These are phyloP conservation scores for Lojkania enalia DNA, from an alignment of 2,329 filamentous ascomycete genomes.

Conservation along the genomic window DNA sequence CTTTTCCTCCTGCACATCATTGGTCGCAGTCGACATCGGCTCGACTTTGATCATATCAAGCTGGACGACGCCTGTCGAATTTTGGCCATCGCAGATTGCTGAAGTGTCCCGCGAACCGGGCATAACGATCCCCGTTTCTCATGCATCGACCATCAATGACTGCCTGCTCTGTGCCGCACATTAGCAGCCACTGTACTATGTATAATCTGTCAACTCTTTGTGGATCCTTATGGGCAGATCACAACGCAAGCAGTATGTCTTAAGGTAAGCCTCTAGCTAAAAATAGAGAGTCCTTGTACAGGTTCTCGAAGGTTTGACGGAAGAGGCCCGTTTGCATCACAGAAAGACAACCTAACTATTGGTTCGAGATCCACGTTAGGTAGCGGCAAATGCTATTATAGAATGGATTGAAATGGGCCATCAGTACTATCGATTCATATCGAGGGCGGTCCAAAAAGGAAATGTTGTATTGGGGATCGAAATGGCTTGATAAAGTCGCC, in stretches of 20 bases:
- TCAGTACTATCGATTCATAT: constrained; percentile 2
- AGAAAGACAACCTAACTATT: no score
- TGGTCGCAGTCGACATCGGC: constrained; percentile 2
- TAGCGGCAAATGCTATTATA: no score
- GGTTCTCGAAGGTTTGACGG: no score
- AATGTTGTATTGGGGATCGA: not conserved
- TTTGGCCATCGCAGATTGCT: constrained; percentile 7
- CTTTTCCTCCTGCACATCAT: not conserved
- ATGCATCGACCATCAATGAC: not conserved
- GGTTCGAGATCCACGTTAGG: no score
- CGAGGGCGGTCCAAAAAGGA: not conserved
- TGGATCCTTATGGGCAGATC: no score
- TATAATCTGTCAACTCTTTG: no score
- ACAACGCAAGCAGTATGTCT: no score
- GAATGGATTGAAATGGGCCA: no score
- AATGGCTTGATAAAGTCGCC: not conserved
- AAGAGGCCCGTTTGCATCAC: no score
- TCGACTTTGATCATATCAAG: not conserved
- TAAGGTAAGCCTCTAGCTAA: no score
- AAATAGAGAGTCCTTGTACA: no score
- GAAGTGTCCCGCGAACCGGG: constrained; percentile 12
- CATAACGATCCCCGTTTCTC: constrained; percentile 3
- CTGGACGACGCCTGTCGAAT: not conserved
- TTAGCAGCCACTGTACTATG: not conserved
- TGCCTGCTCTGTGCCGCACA: not conserved